Evolutionary conservation across 352 stramenopile genomes (phyloP).

Genomic region (Phytophthora tentaculata): DNA sequence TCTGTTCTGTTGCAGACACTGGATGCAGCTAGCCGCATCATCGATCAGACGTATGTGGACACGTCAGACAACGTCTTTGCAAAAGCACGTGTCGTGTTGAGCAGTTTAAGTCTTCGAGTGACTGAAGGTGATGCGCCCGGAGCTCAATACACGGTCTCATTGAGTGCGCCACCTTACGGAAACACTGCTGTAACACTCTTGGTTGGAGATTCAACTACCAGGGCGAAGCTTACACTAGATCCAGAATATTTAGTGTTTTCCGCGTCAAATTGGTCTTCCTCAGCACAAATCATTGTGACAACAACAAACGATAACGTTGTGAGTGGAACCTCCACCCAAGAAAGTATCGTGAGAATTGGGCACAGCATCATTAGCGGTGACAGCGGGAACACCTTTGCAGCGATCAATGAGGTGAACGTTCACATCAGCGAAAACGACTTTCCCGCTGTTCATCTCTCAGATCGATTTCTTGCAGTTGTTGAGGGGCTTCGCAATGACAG

Average conservation of each 20-base stretch:
- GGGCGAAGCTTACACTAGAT: conserved; percentile 28
- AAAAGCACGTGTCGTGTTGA: conserved; percentile 51
- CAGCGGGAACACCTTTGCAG: conserved; percentile 42
- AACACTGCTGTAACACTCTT: conserved; percentile 23
- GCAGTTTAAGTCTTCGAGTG: conserved; percentile 26
- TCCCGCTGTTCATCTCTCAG: conserved; percentile 58
- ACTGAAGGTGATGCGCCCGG: conserved; percentile 35
- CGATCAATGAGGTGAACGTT: conserved; percentile 39
- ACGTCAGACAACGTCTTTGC: conserved; percentile 39
- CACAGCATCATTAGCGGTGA: conserved; percentile 47
- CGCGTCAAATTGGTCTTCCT: conserved; percentile 49
- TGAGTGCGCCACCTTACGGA: conserved; percentile 49
- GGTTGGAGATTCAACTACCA: conserved; percentile 18
- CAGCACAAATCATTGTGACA: conserved; percentile 36
- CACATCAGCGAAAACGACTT: conserved; percentile 62
- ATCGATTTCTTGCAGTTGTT: conserved; percentile 50
- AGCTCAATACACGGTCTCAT: conserved; percentile 44
- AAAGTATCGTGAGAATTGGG: conserved; percentile 31
- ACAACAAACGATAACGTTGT: conserved; percentile 34
- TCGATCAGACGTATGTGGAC: conserved; percentile 63
- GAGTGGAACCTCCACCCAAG: conserved; percentile 13
- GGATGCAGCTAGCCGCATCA: conserved; percentile 41
- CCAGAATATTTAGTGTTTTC: conserved; percentile 50
- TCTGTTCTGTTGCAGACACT: conserved; percentile 58
- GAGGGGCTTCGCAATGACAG: conserved; percentile 55